phyloP scores from a whole-genome alignment of 2,329 filamentous ascomycete species.

The Sarocladium kiliense region DNA sequence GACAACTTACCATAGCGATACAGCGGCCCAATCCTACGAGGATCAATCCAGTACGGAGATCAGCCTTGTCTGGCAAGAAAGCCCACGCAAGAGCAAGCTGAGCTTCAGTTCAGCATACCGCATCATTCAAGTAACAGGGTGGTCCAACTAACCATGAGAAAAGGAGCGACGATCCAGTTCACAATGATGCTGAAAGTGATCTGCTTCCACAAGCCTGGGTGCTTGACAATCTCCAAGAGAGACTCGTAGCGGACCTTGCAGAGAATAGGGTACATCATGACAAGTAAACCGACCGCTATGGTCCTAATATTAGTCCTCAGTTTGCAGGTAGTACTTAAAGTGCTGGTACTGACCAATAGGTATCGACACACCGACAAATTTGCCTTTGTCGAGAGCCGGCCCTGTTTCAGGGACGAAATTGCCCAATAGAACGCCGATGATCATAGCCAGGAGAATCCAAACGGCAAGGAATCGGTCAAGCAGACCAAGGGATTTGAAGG shows the following conservation, averaged over 20 bases:
- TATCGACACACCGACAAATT: conserved; percentile 64
- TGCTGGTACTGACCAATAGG: conserved; percentile 61
- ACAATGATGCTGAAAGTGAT: conserved; percentile 70
- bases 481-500: conserved; percentile 50
- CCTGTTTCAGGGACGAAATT: conserved; percentile 66
- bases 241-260: conserved; percentile 81
- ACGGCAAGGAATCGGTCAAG: conserved; percentile 61
- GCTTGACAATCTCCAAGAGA: conserved; percentile 59
- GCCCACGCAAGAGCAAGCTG: conserved; percentile 65
- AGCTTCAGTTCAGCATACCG: no score
- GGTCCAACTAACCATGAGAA: conserved; percentile 62
- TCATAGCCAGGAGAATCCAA: conserved; percentile 78
- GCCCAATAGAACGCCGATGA: conserved; percentile 67
- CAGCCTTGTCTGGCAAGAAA: conserved; percentile 54
- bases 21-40: conserved; percentile 81
- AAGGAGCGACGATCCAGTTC: conserved; percentile 79
- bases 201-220: conserved; percentile 67
- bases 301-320: no score
- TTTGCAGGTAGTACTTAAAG: no score
- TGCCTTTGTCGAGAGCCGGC: conserved; percentile 60
- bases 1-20: conserved; percentile 70
- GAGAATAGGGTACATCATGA: conserved; percentile 94
- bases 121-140: no score
- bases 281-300: conserved; percentile 70
- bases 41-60: conserved; percentile 63